Conservation (phyloP, 176 grass and related monocot genomes). For the Raddia distichophylla region DNA sequence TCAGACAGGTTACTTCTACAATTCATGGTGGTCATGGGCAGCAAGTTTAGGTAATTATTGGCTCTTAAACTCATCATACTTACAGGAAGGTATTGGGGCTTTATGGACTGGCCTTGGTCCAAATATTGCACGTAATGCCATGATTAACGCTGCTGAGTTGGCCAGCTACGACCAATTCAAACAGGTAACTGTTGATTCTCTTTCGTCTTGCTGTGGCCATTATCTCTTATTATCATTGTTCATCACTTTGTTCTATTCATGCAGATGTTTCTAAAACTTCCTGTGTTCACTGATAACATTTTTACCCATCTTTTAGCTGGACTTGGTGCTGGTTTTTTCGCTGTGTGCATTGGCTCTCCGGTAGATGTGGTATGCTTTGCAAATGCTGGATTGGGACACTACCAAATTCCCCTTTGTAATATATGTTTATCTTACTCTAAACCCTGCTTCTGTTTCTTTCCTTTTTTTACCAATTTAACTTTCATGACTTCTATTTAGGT, state of each 20-base stretch:
- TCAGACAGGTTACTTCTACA: too few relatives aligned
- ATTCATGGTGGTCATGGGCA: too few relatives aligned
- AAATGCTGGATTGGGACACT: not conserved
- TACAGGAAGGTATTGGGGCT: conserved; percentile 87
- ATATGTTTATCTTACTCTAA: not conserved
- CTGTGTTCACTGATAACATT: conserved; percentile 87
- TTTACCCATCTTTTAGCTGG: conserved; percentile 96
- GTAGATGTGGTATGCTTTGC: conserved; percentile 75
- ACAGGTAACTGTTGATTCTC: conserved; percentile 53
- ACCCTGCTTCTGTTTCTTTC: not conserved
- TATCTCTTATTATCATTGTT: conserved; percentile 32
- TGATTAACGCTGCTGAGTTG: conserved; percentile 92
- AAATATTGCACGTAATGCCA: conserved; percentile 92
- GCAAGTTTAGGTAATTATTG: too few relatives aligned
- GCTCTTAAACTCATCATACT: too few relatives aligned
- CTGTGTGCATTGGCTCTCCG: conserved; percentile 93
- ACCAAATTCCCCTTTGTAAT: too few relatives aligned
- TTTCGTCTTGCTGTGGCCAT: conserved; percentile 12
- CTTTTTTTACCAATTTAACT: not conserved
- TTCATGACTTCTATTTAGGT: conserved; percentile 52
- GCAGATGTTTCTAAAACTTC: conserved; percentile 84
- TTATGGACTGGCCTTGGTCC: conserved; percentile 94
- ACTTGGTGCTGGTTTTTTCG: conserved; percentile 83
- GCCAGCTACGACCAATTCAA: conserved; percentile 95
- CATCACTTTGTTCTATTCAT: conserved; percentile 47